phyloP scores from a whole-genome alignment of 805 yeast species.

The Cyberlindnera xylosilytica region DNA sequence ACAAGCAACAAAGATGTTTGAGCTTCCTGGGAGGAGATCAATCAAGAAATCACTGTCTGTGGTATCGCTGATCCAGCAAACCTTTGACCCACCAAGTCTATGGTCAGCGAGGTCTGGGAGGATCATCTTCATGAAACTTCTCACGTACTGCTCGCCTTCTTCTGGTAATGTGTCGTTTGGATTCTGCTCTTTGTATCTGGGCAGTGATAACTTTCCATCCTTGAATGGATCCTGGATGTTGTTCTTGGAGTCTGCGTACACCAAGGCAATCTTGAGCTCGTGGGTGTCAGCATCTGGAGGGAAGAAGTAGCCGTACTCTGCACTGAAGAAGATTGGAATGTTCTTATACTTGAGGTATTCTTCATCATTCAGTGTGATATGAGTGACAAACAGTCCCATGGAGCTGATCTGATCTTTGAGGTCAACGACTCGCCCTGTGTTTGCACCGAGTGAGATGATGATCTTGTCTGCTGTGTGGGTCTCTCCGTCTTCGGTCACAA shows the following conservation, averaged over 20 bases:
- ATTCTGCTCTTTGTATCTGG: conserved; percentile 31
- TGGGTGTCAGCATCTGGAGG: conserved; percentile 41
- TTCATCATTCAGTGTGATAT: conserved; percentile 33
- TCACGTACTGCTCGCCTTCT: conserved; percentile 28
- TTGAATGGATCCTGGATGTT: conserved; percentile 20
- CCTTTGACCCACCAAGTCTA: conserved; percentile 32
- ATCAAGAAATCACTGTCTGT: conserved; percentile 39
- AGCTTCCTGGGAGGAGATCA: conserved; percentile 34
- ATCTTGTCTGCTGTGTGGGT: conserved; percentile 28
- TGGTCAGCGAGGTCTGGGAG: conserved; percentile 39
- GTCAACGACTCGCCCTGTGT: conserved; percentile 33
- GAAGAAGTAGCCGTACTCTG: conserved; percentile 43
- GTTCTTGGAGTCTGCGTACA: conserved; percentile 29
- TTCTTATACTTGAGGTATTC: conserved; percentile 35
- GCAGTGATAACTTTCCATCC: conserved; percentile 29
- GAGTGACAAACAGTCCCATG: conserved; percentile 37
- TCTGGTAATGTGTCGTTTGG: conserved; percentile 35
- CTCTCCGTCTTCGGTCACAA: conserved; percentile 28
- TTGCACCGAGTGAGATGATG: conserved; percentile 37
- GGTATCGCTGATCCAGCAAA: conserved; percentile 43
- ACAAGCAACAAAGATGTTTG: conserved; percentile 37
- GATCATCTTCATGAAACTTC: conserved; percentile 28
- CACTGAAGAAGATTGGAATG: conserved; percentile 42
- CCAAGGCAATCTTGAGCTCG: conserved; percentile 36
- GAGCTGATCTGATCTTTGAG: conserved; percentile 33